phyloP scores from a whole-genome alignment of 2,329 filamentous ascomycete genomes.

The Cadophora sp. region DNA sequence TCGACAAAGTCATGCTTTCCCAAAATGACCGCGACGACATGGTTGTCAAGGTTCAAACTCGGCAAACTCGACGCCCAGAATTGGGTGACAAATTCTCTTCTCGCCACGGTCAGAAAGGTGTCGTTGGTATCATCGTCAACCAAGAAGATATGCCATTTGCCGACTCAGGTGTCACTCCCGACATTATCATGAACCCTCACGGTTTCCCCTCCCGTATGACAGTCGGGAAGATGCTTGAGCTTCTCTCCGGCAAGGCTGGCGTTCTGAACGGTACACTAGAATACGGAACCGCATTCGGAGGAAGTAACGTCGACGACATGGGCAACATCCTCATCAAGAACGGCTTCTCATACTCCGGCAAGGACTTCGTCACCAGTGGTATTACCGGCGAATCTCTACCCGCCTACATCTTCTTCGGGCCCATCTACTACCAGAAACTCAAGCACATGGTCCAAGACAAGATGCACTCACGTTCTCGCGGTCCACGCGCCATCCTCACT shows the following conservation, averaged over 20 bases:
- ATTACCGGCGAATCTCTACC: slow-evolving; percentile 94
- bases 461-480: slow-evolving; percentile 94
- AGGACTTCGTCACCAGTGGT: slow-evolving; percentile 94
- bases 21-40: slow-evolving; percentile 85
- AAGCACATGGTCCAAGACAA: slow-evolving; percentile 99
- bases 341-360: slow-evolving; percentile 96
- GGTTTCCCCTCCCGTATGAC: slow-evolving; percentile 99
- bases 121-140: slow-evolving; percentile 94
- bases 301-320: slow-evolving; percentile 87
- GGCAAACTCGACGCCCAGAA: slow-evolving; percentile 95
- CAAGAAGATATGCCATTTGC: slow-evolving; percentile 98
- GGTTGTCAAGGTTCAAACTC: slow-evolving; percentile 91
- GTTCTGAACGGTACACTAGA: slow-evolving; percentile 84
- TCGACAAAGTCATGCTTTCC: slow-evolving; percentile 96
- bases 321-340: slow-evolving; percentile 81
- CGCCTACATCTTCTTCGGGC: slow-evolving; percentile 97
- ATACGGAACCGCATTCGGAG: slow-evolving; percentile 89
- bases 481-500: slow-evolving; percentile 89
- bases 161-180: slow-evolving; percentile 87
- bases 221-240: slow-evolving; percentile 95
- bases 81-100: slow-evolving; percentile 99
- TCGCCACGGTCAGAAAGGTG: slow-evolving; percentile 97
- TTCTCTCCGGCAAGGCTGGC: slow-evolving; percentile 92
- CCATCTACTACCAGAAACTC: slow-evolving; percentile 98
- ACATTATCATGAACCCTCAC: slow-evolving; percentile 99